Evolutionary conservation across 169 alveolate genomes (phyloP).

Genomic region (Plasmodium reichenowi): DNA sequence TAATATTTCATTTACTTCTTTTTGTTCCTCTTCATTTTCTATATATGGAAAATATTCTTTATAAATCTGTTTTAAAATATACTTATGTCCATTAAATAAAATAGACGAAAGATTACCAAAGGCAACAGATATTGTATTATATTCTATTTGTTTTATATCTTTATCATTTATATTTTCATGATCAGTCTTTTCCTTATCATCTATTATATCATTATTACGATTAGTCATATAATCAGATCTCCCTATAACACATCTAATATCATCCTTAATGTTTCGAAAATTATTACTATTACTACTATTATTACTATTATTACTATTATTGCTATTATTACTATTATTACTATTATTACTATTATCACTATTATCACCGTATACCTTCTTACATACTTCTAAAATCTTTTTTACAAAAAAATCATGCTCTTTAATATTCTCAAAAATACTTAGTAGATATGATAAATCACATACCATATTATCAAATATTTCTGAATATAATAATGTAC

Average conservation of each 20-base stretch:
- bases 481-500: constrained; percentile 57
- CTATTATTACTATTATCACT: constrained; percentile 27
- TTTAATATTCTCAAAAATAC: constrained; percentile 10
- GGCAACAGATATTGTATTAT: constrained; percentile 71
- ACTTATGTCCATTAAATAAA: constrained; percentile 59
- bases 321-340: constrained; percentile 19
- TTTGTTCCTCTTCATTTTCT: background rate
- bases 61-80: constrained; percentile 45
- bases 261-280: constrained; percentile 35
- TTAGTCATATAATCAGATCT: constrained; percentile 64
- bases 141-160: constrained; percentile 61
- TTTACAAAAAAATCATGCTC: constrained; percentile 30
- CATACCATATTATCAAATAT: constrained; percentile 64
- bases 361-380: constrained; percentile 21
- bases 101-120: constrained; percentile 44
- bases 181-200: no score
- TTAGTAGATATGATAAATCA: constrained; percentile 45
- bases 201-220: background rate
- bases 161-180: background rate
- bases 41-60: constrained; percentile 50
- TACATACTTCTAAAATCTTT: constrained; percentile 38
- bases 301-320: constrained; percentile 25
- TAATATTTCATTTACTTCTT: constrained; percentile 17
- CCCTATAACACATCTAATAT: constrained; percentile 68
- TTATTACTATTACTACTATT: constrained; percentile 19